Evolutionary conservation across 1,139 yeast species (phyloP), one percentile per base, ranked within the genome.

Genomic region (Diutina rugosa): DNA sequence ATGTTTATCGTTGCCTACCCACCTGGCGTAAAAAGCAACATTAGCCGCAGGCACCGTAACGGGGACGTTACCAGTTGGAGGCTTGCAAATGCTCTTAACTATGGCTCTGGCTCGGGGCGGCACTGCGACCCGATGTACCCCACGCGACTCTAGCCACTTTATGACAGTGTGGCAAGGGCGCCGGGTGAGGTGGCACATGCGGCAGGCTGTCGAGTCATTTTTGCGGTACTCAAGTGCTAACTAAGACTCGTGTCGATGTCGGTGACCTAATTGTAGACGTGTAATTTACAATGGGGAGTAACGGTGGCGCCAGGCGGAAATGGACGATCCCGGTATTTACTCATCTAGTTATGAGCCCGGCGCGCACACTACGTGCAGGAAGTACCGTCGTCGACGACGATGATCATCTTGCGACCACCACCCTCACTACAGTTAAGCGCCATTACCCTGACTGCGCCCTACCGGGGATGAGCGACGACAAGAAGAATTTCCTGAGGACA

Each of bases 401-500:
- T 35, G 41, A 35, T 35, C 41, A 35, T 35, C 41, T 35, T 35
- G 41, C 41, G 41, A 35, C 41, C 41, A 10, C 41, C 6, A 35
- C 41, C 14, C 41, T 35, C 41, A 35, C 41, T 35, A 12, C 14
- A 10, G 41, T 9, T 5, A 35, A 35, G 41, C 41, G 41, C 14
- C 41, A 35, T 35, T 35, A 35, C 41, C 10, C 41, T n/a, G 10
- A 5, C 41, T 35, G 41, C 41, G 41, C 41, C 41, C 41, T 35
- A 35, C 41, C 41, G 41, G 38, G 35, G 38, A 47, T 47, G 51
- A 47, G 51, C 38, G 53, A 49, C 18, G 53, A 49, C n/a, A 49
- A 49, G 29, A 77, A 59, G 73, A 66, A 60, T 56, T 63, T 64
- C 59, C 65, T 73, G 54, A 65, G 80, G 60, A 82, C 86, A 6